Percentiles rank a stretch among this genome's conserved stretches.
These are phyloP conservation scores for Eurotiales sp. DNA, from an alignment of 2,329 filamentous ascomycete species.

Conservation along the genomic window DNA sequence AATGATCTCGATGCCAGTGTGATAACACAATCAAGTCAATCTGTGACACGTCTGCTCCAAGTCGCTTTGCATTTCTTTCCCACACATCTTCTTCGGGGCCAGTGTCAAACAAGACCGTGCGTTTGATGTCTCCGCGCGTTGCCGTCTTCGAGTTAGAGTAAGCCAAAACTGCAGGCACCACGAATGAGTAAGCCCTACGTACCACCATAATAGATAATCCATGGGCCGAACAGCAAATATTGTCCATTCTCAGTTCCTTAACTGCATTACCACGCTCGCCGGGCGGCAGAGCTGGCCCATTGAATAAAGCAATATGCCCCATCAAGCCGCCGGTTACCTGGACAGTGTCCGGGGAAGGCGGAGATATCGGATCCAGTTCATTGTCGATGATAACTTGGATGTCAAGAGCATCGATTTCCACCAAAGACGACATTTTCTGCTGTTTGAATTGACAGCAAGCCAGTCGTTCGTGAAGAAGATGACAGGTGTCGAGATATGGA, in stretches of 20 bases:
- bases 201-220: conserved; percentile 53
- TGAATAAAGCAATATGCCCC: conserved; percentile 38
- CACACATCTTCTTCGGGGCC: conserved; percentile 52
- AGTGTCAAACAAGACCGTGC: conserved; percentile 51
- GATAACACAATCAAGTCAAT: conserved; percentile 50
- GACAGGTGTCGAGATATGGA: neutral
- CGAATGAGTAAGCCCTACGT: conserved; percentile 16
- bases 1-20: conserved; percentile 56
- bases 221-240: conserved; percentile 53
- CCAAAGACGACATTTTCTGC: conserved; percentile 18
- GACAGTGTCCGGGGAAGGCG: conserved; percentile 42
- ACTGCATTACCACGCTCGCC: conserved; percentile 39
- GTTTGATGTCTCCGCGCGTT: conserved; percentile 41
- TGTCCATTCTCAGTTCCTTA: conserved; percentile 48
- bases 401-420: conserved; percentile 47
- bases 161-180: neutral
- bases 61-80: conserved; percentile 47
- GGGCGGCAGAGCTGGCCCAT: conserved; percentile 26
- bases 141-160: conserved; percentile 37
- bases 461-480: too few relatives aligned
- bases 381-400: conserved; percentile 53
- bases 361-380: conserved; percentile 53
- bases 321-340: conserved; percentile 40
- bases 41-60: conserved; percentile 39
- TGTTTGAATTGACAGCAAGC: too few relatives aligned